phyloP scores from a whole-genome alignment of 441 rosid species.

The Populus hybrid region DNA sequence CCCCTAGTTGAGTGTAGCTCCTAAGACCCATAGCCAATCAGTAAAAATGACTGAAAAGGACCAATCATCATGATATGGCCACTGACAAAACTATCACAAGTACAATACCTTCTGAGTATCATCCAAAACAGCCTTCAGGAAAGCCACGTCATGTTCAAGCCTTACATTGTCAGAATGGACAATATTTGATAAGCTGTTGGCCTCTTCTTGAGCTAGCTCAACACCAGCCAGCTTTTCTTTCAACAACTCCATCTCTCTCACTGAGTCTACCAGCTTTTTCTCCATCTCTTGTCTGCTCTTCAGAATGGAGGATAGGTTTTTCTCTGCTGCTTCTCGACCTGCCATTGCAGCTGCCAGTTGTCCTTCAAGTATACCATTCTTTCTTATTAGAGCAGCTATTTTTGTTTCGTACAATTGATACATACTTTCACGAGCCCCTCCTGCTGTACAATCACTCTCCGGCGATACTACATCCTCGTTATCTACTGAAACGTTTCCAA shows the following conservation, averaged over 20 bases:
- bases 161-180: conserved; percentile 95
- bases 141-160: conserved; percentile 98
- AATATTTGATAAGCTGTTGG: conserved; percentile 76
- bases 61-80: neutral
- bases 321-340: conserved; percentile 75
- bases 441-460: conserved; percentile 46
- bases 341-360: conserved; percentile 70
- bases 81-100: neutral
- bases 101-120: conserved; percentile 83
- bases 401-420: conserved; percentile 69
- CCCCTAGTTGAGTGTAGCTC: conserved; percentile 94
- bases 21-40: conserved; percentile 27
- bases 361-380: conserved; percentile 75
- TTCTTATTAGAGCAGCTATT: conserved; percentile 65
- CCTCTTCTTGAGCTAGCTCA: conserved; percentile 89
- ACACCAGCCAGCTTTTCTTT: conserved; percentile 78
- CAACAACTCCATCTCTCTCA: conserved; percentile 78
- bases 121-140: conserved; percentile 89
- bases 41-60: neutral
- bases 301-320: conserved; percentile 54
- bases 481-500: conserved; percentile 38
- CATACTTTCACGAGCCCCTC: conserved; percentile 53
- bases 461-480: conserved; percentile 39
- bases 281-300: conserved; percentile 88
- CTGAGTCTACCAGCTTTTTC: conserved; percentile 54